Percentiles rank a stretch among this genome's conserved stretches.
Conservation (phyloP, 2,329 filamentous ascomycete genomes). For the Cercospora sp. region DNA sequence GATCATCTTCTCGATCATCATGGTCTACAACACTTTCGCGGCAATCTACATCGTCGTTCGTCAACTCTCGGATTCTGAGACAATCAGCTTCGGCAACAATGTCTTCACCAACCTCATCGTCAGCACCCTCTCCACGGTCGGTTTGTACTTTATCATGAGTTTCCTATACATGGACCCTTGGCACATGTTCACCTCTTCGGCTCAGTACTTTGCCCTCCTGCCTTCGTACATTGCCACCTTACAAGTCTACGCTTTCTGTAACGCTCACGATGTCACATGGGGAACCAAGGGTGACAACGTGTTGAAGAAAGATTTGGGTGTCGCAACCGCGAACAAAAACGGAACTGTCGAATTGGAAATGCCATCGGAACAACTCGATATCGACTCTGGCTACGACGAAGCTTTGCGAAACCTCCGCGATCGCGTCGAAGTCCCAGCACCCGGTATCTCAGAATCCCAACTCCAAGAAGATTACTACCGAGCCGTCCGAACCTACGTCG, state of each 20-base stretch:
- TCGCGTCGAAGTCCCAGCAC: constrained; percentile 73
- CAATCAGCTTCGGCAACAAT: constrained; percentile 72
- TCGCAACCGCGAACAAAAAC: constrained; percentile 67
- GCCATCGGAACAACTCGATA: constrained; percentile 96
- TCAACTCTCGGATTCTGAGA: constrained; percentile 60
- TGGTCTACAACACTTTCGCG: constrained; percentile 92
- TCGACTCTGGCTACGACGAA: constrained; percentile 96
- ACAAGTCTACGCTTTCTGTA: constrained; percentile 98
- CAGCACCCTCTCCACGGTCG: constrained; percentile 82
- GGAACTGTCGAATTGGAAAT: constrained; percentile 92
- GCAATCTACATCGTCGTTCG: constrained; percentile 83
- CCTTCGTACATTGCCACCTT: constrained; percentile 95
- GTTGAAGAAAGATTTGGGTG: constrained; percentile 86
- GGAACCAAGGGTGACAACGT: constrained; percentile 98
- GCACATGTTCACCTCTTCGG: constrained; percentile 95
- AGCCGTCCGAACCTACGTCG: constrained; percentile 96
- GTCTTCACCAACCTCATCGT: constrained; percentile 95
- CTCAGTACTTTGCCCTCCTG: constrained; percentile 89
- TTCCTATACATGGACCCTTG: constrained; percentile 96
- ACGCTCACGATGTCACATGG: constrained; percentile 98
- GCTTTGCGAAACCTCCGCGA: constrained; percentile 94
- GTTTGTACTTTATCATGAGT: constrained; percentile 94
- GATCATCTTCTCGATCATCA: constrained; percentile 88
- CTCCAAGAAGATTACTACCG: constrained; percentile 98
- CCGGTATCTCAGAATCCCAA: constrained; percentile 69